Conservation (phyloP, 2,329 filamentous ascomycete genomes). For the Exophiala sp. region DNA sequence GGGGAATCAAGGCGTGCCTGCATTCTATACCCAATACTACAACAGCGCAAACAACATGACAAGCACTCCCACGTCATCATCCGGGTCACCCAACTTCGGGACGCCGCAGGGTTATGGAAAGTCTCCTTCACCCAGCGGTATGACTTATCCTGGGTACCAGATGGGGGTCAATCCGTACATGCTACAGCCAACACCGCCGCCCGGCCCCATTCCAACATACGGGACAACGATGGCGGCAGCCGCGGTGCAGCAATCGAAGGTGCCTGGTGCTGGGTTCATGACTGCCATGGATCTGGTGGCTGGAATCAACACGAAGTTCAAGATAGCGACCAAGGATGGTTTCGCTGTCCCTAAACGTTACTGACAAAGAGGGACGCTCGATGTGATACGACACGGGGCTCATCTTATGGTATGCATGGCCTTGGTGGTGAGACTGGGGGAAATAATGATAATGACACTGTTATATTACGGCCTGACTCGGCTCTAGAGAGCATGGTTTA, state of each 20-base stretch:
- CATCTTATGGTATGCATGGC: neutral
- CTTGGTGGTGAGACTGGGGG: neutral
- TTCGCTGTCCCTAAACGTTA: conserved; percentile 17
- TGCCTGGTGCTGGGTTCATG: conserved; percentile 5
- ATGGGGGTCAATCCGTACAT: conserved; percentile 3
- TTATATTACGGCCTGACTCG: no score
- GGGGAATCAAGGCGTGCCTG: conserved; percentile 2
- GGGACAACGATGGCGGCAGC: neutral
- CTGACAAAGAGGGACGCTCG: neutral
- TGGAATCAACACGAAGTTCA: conserved; percentile 19
- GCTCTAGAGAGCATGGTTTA: neutral
- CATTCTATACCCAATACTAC: conserved; percentile 6
- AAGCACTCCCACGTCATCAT: neutral
- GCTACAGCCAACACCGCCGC: neutral
- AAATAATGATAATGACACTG: neutral
- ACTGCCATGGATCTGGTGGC: conserved; percentile 17
- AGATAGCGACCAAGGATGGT: conserved; percentile 8
- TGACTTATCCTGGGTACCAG: conserved; percentile 1
- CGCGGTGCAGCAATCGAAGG: neutral
- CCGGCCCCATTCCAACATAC: neutral
- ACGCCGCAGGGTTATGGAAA: neutral
- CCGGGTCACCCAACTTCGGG: neutral
- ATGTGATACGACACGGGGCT: neutral
- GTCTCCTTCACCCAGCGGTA: neutral
- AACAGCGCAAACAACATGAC: neutral